Conservation (phyloP, 2,329 filamentous ascomycete species). For the Botrytis galanthina region DNA sequence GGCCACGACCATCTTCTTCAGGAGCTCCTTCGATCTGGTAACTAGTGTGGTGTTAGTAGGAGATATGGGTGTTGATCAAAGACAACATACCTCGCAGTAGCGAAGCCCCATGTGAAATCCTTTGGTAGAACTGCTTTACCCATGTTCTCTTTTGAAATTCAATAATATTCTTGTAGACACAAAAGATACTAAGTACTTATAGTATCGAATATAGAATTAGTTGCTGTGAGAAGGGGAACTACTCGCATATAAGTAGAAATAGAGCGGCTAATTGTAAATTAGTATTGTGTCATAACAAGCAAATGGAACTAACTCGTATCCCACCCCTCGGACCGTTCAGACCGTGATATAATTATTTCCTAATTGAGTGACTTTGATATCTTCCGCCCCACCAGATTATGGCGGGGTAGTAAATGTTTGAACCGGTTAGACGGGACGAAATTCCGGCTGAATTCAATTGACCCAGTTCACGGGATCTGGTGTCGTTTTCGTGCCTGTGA, state of each 20-base stretch:
- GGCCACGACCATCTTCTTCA: constrained; percentile 72
- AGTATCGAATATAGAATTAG: background rate
- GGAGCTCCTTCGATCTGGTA: constrained; percentile 84
- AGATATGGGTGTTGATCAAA: constrained; percentile 1
- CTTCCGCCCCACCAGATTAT: constrained; percentile 26
- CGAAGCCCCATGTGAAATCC: constrained; percentile 78
- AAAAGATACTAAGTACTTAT: background rate
- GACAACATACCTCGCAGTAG: constrained; percentile 65
- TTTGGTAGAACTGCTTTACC: constrained; percentile 53
- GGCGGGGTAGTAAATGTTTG: constrained; percentile 10
- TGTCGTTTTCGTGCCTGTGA: constrained; percentile 4
- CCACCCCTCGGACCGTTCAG: constrained; percentile 30
- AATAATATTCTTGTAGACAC: constrained; percentile 18
- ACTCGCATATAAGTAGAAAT: constrained; percentile 19
- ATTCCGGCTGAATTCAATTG: background rate
- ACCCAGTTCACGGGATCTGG: constrained; percentile 17
- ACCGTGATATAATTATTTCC: constrained; percentile 28
- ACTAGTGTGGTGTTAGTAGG: constrained; percentile 45
- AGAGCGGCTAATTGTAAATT: constrained; percentile 12
- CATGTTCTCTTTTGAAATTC: constrained; percentile 41
- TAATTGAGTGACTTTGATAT: constrained; percentile 22
- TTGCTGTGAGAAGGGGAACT: background rate
- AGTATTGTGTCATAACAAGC: constrained; percentile 10
- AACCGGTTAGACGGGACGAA: constrained; percentile 15
- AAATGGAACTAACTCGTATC: background rate